Percentiles rank a stretch among this genome's conserved stretches.
Conservation (phyloP, 1,284 basidiomycete genomes). For the Sanghuangporus baumii region DNA sequence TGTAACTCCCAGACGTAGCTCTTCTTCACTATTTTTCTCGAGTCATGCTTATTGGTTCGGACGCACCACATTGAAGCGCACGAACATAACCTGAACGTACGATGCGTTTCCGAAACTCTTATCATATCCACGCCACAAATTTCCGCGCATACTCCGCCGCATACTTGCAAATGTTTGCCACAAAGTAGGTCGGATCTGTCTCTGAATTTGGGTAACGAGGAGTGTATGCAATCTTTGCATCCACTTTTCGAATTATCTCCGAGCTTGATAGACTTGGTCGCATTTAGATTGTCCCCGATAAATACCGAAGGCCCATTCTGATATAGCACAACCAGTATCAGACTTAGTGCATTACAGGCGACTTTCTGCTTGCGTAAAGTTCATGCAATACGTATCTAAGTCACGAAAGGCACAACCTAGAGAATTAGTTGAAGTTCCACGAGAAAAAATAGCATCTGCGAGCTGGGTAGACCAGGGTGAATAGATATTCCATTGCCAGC, state of each 20-base stretch:
- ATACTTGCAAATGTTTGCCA: background rate
- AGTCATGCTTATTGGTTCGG: background rate
- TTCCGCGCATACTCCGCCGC: background rate
- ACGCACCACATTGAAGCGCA: background rate
- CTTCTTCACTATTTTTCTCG: slow-evolving; percentile 1
- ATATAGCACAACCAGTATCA: no score
- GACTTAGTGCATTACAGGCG: no score
- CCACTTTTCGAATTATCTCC: background rate
- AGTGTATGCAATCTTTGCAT: background rate
- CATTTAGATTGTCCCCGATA: no score
- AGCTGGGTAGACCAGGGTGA: no score
- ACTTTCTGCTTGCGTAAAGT: no score
- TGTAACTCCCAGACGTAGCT: slow-evolving; percentile 1
- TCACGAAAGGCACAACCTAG: no score
- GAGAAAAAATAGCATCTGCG: no score
- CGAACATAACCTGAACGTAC: background rate
- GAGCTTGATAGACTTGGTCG: background rate
- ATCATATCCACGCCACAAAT: background rate
- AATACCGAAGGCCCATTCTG: no score
- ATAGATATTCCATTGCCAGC: no score
- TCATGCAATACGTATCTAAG: no score
- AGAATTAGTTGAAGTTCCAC: no score
- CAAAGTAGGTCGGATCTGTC: background rate
- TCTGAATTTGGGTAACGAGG: background rate
- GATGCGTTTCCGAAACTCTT: background rate